These are phyloP conservation scores for Posidonia oceanica DNA, from an alignment of 116 monocot genomes.

Conservation along the genomic window DNA sequence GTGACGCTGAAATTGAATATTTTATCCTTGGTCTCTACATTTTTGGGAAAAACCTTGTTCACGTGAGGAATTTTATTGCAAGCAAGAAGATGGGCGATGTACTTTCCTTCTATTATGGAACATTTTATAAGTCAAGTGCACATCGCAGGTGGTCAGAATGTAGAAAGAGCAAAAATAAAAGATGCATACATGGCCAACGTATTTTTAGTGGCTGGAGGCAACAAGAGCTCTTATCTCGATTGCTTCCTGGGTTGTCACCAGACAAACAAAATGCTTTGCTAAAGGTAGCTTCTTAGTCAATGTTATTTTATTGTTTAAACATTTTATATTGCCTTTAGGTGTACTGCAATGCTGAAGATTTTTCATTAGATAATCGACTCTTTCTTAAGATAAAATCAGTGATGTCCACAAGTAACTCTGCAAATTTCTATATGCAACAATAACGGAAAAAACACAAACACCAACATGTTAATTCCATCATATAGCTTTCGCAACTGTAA, in stretches of 20 bases:
- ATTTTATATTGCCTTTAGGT: too few relatives aligned
- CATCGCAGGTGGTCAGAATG: slow-evolving; percentile 64
- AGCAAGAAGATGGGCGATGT: slow-evolving; percentile 60
- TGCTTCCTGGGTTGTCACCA: slow-evolving; percentile 24
- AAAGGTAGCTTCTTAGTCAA: slow-evolving; percentile 31
- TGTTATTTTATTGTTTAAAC: too few relatives aligned
- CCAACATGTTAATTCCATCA: too few relatives aligned
- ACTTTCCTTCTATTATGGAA: slow-evolving; percentile 80
- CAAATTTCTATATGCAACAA: too few relatives aligned
- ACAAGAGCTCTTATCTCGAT: slow-evolving; percentile 69
- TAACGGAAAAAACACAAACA: too few relatives aligned
- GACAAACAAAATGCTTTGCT: slow-evolving; percentile 35
- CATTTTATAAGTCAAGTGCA: slow-evolving; percentile 65
- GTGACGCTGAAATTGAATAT: slow-evolving; percentile 33
- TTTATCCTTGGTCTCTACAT: slow-evolving; percentile 88
- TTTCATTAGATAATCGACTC: too few relatives aligned
- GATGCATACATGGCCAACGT: slow-evolving; percentile 49
- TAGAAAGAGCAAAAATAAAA: slow-evolving; percentile 56
- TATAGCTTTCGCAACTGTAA: too few relatives aligned
- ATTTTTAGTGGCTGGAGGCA: slow-evolving; percentile 88
- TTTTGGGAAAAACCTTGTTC: slow-evolving; percentile 79
- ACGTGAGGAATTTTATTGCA: slow-evolving; percentile 43
- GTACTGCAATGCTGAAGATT: too few relatives aligned
- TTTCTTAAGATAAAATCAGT: too few relatives aligned
- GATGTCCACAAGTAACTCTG: too few relatives aligned